These are phyloP conservation scores for Solanum hybrid DNA, from an alignment of 305 asterid species.

Conservation along the genomic window DNA sequence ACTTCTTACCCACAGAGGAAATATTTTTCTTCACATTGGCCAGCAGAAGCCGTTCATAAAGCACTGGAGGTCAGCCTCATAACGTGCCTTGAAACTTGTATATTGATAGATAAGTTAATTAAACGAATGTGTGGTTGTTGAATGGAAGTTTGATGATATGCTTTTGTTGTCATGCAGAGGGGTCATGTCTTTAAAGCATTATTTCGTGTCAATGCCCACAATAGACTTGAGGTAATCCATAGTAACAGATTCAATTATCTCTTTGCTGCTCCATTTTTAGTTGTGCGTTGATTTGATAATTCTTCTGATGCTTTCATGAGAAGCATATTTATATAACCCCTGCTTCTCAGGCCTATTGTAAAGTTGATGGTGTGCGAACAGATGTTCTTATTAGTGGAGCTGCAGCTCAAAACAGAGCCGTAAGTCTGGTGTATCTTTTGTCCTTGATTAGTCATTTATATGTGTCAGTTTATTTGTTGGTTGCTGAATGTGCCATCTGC, in stretches of 20 bases:
- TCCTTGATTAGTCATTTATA: background rate
- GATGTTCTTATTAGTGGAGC: constrained; percentile 53
- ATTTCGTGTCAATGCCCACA: constrained; percentile 75
- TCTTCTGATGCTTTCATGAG: background rate
- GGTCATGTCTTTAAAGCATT: constrained; percentile 53
- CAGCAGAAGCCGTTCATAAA: constrained; percentile 31
- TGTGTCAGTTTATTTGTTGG: background rate
- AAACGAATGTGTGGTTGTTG: background rate
- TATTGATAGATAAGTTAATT: background rate
- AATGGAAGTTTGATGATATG: background rate
- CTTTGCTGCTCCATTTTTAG: background rate
- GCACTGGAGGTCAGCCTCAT: constrained; percentile 45
- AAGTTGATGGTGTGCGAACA: constrained; percentile 50
- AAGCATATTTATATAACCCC: constrained; percentile 1
- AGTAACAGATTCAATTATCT: background rate
- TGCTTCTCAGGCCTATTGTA: constrained; percentile 61
- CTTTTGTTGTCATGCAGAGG: constrained; percentile 32
- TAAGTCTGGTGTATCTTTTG: constrained; percentile 25
- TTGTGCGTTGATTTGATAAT: background rate
- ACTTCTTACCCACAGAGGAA: constrained; percentile 23
- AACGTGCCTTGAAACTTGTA: constrained; percentile 1
- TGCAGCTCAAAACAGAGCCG: constrained; percentile 73
- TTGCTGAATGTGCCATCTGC: background rate
- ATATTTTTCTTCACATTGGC: constrained; percentile 49
- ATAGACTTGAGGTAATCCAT: constrained; percentile 62